A percentile compares a stretch with the other conserved stretches of the same genome.
phyloP scores from a whole-genome alignment of 2,329 filamentous ascomycete genomes.

The Mollisiaceae sp. region DNA sequence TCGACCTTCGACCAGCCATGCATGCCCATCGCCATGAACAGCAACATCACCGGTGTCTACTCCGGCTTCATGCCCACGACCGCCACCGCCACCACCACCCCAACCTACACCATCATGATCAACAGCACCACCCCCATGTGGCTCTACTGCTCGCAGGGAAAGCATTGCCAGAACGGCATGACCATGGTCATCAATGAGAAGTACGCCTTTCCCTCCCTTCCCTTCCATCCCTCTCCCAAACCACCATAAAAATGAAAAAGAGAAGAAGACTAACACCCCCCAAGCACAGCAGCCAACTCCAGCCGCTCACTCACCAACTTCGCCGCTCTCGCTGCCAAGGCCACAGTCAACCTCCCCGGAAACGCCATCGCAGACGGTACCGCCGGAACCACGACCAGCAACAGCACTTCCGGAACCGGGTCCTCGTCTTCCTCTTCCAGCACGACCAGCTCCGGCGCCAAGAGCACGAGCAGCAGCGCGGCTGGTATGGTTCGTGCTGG shows the following conservation, averaged over 20 bases:
- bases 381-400: conserved; percentile 8
- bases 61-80: conserved; percentile 70
- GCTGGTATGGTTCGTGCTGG: background rate
- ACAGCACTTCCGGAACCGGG: conserved; percentile 2
- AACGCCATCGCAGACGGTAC: conserved; percentile 18
- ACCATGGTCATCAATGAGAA: conserved; percentile 55
- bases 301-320: conserved; percentile 54
- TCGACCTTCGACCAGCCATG: conserved; percentile 76
- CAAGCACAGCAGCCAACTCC: conserved; percentile 50
- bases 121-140: conserved; percentile 74
- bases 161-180: conserved; percentile 67
- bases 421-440: conserved; percentile 16
- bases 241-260: conserved; percentile 15
- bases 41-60: conserved; percentile 64
- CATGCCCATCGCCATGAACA: conserved; percentile 57
- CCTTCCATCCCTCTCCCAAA: background rate
- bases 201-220: conserved; percentile 45
- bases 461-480: conserved; percentile 10
- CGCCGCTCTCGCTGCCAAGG: conserved; percentile 44
- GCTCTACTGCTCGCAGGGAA: conserved; percentile 77
- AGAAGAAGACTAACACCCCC: conserved; percentile 24
- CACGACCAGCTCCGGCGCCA: conserved; percentile 5
- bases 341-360: conserved; percentile 49
- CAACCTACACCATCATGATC: conserved; percentile 74
- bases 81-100: conserved; percentile 56